Percentiles rank a stretch among this genome's conserved stretches.
Evolutionary conservation across 2,329 filamentous ascomycete species (phyloP).

Genomic region (Nigrospora sphaerica): DNA sequence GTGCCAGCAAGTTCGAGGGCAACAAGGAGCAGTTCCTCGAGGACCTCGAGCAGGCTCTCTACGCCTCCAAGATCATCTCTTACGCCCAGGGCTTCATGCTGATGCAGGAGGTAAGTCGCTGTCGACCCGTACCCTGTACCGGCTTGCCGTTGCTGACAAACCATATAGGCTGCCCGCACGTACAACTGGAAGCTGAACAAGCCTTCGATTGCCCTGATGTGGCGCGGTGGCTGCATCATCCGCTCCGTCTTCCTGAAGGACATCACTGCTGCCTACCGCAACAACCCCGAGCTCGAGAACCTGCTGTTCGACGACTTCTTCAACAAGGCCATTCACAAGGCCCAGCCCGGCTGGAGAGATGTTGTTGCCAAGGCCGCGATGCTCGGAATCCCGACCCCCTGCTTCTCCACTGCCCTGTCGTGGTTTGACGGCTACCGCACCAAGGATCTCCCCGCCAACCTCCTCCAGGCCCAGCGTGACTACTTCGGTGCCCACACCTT

Average conservation of each 20-base stretch:
- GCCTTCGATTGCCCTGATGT: slow-evolving; percentile 99
- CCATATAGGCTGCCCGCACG: slow-evolving; percentile 75
- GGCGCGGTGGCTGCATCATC: slow-evolving; percentile 99
- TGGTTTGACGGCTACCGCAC: slow-evolving; percentile 99
- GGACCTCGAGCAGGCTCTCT: slow-evolving; percentile 97
- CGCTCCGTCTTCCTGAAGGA: slow-evolving; percentile 99
- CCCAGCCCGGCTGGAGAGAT: slow-evolving; percentile 87
- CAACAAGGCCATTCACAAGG: slow-evolving; percentile 97
- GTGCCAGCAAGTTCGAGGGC: slow-evolving; percentile 73
- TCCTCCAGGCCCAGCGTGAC: slow-evolving; percentile 97
- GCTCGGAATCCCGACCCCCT: slow-evolving; percentile 91
- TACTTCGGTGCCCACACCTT: slow-evolving; percentile 98
- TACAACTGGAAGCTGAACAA: slow-evolving; percentile 99
- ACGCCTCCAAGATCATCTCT: slow-evolving; percentile 99
- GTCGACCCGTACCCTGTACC: not conserved
- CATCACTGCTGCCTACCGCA: slow-evolving; percentile 95
- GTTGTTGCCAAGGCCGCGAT: slow-evolving; percentile 87
- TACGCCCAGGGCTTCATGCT: slow-evolving; percentile 99
- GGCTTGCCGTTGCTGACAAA: slow-evolving; percentile 12
- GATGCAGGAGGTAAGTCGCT: slow-evolving; percentile 81
- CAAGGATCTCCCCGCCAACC: slow-evolving; percentile 94
- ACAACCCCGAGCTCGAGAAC: slow-evolving; percentile 92
- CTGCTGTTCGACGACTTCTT: slow-evolving; percentile 99
- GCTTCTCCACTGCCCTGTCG: slow-evolving; percentile 92
- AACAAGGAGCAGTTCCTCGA: slow-evolving; percentile 91